phyloP scores from a whole-genome alignment of 768 basidiomycete species.

The Lyophyllum decastes region DNA sequence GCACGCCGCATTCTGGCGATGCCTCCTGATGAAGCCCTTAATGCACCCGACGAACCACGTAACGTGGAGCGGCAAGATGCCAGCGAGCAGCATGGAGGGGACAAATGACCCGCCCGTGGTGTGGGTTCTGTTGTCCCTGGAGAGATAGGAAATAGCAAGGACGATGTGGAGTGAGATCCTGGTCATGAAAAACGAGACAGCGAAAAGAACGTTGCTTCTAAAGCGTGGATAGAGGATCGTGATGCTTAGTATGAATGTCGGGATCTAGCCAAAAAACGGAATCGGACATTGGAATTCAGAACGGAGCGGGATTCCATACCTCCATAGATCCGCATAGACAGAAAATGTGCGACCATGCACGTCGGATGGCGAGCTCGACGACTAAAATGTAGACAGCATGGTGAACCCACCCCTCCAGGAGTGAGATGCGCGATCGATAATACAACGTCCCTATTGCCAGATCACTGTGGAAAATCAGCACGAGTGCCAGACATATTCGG shows the following conservation, averaged over 20 bases:
- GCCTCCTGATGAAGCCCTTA: constrained; percentile 42
- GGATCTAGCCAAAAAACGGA: constrained; percentile 43
- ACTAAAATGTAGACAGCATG: constrained; percentile 13
- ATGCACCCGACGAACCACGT: constrained; percentile 56
- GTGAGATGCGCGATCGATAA: constrained; percentile 40
- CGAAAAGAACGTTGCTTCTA: constrained; percentile 53
- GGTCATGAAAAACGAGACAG: constrained; percentile 49
- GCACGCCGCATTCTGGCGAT: constrained; percentile 4
- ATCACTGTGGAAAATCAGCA: constrained; percentile 34
- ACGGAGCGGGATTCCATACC: constrained; percentile 30
- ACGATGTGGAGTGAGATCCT: constrained; percentile 48
- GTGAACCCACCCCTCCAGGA: constrained; percentile 16
- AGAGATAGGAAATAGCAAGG: constrained; percentile 32
- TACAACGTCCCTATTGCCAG: constrained; percentile 43
- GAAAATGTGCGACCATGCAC: constrained; percentile 42
- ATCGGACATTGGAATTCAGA: constrained; percentile 36
- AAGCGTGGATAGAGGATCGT: constrained; percentile 42
- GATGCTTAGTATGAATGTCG: constrained; percentile 53
- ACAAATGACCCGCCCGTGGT: constrained; percentile 34
- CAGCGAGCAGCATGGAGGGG: constrained; percentile 39
- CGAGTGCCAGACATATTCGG: neutral
- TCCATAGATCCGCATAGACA: constrained; percentile 49
- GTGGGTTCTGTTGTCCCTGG: constrained; percentile 26
- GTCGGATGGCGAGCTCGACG: constrained; percentile 33
- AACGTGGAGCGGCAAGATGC: constrained; percentile 50